These are phyloP conservation scores for Fusarium incarnatum DNA, from an alignment of 2,329 filamentous ascomycete species.

Conservation along the genomic window DNA sequence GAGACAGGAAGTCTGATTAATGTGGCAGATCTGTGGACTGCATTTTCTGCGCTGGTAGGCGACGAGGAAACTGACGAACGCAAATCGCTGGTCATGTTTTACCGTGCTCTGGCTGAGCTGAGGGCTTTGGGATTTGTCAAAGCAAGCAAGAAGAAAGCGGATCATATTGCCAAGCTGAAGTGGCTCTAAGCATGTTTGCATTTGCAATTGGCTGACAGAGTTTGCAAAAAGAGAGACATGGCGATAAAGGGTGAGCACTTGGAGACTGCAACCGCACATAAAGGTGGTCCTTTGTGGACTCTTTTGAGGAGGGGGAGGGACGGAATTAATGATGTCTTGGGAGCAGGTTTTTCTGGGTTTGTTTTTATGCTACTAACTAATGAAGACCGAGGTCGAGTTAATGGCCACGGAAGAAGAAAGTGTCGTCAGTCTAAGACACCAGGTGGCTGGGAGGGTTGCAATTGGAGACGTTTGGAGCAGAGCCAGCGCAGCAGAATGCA, in stretches of 20 bases:
- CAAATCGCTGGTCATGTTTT: constrained; percentile 79
- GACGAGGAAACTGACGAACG: constrained; percentile 59
- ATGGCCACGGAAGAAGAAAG: constrained; percentile 12
- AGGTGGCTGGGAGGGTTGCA: constrained; percentile 36
- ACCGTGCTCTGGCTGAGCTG: constrained; percentile 85
- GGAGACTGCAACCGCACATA: constrained; percentile 12
- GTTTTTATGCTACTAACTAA: background rate
- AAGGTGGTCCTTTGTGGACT: constrained; percentile 13
- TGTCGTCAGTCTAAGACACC: constrained; percentile 45
- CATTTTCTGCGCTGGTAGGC: constrained; percentile 74
- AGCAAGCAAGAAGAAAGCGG: constrained; percentile 88
- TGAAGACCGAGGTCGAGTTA: constrained; percentile 15
- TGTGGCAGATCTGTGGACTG: constrained; percentile 81
- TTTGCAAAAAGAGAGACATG: constrained; percentile 32
- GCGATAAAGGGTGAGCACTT: background rate
- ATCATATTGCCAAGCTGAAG: constrained; percentile 91
- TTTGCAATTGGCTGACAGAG: constrained; percentile 16
- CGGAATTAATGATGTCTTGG: constrained; percentile 8
- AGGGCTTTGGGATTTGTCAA: constrained; percentile 89
- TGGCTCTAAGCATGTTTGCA: constrained; percentile 65
- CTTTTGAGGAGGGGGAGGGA: constrained; percentile 13
- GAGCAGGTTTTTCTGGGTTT: constrained; percentile 6
- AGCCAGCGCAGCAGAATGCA: constrained; percentile 41
- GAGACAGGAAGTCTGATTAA: constrained; percentile 84
- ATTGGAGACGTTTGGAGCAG: constrained; percentile 17